Conservation (phyloP, 352 stramenopile genomes). For the Pythium angustatum region DNA sequence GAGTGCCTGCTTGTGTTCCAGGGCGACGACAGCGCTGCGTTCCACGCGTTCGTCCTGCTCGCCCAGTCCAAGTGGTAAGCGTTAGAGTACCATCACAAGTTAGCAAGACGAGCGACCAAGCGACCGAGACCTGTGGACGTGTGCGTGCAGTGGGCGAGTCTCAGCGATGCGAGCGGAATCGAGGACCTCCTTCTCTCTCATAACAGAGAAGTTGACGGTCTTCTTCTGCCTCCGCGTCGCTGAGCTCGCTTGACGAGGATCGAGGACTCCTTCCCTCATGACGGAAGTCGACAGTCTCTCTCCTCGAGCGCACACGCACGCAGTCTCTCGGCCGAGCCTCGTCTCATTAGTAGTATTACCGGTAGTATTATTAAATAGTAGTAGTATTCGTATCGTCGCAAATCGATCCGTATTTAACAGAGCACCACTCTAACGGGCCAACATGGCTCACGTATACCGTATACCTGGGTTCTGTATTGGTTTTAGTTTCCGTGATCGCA, state of each 20-base stretch:
- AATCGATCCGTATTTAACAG: constrained; percentile 25
- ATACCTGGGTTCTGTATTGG: constrained; percentile 14
- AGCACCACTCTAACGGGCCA: not conserved
- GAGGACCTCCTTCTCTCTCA: constrained; percentile 35
- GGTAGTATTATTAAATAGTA: not conserved
- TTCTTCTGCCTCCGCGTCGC: constrained; percentile 9
- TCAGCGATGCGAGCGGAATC: constrained; percentile 12
- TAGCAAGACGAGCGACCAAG: not conserved
- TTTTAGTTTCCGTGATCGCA: constrained; percentile 6
- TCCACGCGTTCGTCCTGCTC: constrained; percentile 35
- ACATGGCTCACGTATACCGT: constrained; percentile 27
- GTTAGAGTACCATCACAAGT: not conserved
- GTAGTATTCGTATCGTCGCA: not conserved
- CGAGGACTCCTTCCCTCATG: constrained; percentile 38
- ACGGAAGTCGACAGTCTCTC: constrained; percentile 31
- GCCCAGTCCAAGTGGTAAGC: constrained; percentile 28
- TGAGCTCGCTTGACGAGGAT: constrained; percentile 7
- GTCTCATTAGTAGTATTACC: no score
- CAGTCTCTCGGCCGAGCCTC: not conserved
- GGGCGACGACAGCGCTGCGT: constrained; percentile 35
- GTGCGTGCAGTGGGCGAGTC: not conserved
- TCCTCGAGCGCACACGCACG: constrained; percentile 3
- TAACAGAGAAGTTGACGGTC: constrained; percentile 32
- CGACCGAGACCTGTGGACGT: not conserved
- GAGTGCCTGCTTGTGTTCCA: constrained; percentile 39